A percentile compares a stretch with the other conserved stretches of the same genome.
Evolutionary conservation across 306 rosid genomes (phyloP).

Genomic region (Trifolium dubium): DNA sequence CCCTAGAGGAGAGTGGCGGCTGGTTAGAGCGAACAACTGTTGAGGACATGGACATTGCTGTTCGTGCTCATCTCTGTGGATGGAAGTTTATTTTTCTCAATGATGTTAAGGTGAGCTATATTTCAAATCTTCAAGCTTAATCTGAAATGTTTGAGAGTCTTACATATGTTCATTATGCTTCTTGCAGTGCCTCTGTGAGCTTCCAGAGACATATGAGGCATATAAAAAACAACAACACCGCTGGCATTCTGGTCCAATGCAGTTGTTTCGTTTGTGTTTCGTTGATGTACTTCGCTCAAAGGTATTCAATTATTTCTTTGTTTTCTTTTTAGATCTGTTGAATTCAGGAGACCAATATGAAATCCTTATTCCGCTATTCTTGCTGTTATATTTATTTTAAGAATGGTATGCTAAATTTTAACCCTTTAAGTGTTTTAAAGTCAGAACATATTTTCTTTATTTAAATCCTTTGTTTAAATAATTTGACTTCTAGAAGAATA

Average conservation of each 20-base stretch:
- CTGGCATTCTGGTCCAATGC: constrained; percentile 99
- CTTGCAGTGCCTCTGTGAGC: constrained; percentile 97
- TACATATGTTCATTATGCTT: constrained; percentile 44
- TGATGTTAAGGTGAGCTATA: constrained; percentile 76
- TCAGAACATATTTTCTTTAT: not conserved
- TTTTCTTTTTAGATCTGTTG: constrained; percentile 12
- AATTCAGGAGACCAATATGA: constrained; percentile 16
- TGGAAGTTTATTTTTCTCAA: constrained; percentile 97
- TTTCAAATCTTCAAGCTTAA: constrained; percentile 31
- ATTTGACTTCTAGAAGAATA: constrained; percentile 39
- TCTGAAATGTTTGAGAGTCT: constrained; percentile 31
- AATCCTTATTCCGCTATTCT: not conserved
- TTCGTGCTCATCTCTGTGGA: constrained; percentile 98
- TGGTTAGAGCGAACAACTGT: constrained; percentile 99
- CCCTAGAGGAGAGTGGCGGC: constrained; percentile 97
- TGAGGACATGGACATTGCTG: constrained; percentile 99
- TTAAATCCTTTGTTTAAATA: not conserved
- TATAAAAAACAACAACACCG: constrained; percentile 98
- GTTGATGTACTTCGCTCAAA: constrained; percentile 83
- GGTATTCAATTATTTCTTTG: constrained; percentile 55
- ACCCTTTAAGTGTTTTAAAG: constrained; percentile 4
- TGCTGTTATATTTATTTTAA: not conserved
- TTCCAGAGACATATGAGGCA: constrained; percentile 97
- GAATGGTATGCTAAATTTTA: not conserved
- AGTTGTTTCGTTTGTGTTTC: constrained; percentile 87